Base-by-base conservation (phyloP, 768 basidiomycete genomes). In the Tricholoma matsutake region DNA sequence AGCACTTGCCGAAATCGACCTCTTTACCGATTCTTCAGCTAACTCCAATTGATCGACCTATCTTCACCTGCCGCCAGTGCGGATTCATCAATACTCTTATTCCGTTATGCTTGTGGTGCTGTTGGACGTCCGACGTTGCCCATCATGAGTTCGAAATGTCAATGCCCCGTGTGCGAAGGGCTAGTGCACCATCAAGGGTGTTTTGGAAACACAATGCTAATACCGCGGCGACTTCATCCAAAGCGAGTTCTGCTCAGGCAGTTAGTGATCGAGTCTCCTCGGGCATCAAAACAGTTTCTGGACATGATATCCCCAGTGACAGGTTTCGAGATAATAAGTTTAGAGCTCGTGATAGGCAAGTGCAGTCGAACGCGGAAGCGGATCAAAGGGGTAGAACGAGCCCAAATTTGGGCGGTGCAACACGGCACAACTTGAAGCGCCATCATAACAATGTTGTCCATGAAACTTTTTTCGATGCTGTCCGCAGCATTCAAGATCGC, bases 81-180 rank as follows among this genome's bases (percentile, higher is more conserved):
- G 81, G 81, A 10, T 82, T 81, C 57, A 69, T 74, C 35, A 82
- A 82, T 55, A 74, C 79, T 47, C 75, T 78, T 64, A 73, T 83
- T 58, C 79, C 82, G 25, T 72, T 83, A 61, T 83, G 81, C 71
- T 67, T 82, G 16, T 83, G 81, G 79, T 82, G 82, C 67, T 68
- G 74, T 63, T 83, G 81, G 80, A 75, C 78, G 4, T 81, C 79
- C 25, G 66, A 72, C 16, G 75, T 71, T 56, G 76, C 80, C 4
- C 72, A 73, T 62, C 74, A 68, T 56, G 72, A 71, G 51, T 80
- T 78, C 63, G 77, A 81, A 63, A 61, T 68, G 22, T 76, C 69
- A 45, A 70, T 72, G 60, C 75, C 79, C 35, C 74, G 79, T 47
- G 63, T 68, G n/a, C 67, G 74, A 34, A 66, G 73, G 63, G 69